Base-by-base conservation (phyloP, 805 yeast species). In the Candida ovalis region DNA sequence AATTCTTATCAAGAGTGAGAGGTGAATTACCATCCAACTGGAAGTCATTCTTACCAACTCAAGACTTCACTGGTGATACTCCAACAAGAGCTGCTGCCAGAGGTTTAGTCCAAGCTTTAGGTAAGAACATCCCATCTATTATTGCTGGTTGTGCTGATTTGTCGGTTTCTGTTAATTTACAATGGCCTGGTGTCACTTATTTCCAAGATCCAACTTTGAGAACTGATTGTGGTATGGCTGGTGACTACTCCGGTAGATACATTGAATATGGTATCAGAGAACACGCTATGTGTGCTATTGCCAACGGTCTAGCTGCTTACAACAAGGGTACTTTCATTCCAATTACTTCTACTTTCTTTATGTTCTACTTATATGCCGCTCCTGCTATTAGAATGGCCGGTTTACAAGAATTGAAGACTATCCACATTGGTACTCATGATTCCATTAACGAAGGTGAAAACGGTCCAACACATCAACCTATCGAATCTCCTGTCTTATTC, bases 101-200 rank as follows among this genome's bases (percentile, higher is more conserved):
- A 78, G 78, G 76, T 58, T 88, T 85, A 38, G 76, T 92, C 74
- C 76, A 63, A 77, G 75, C 43, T 77, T 60, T 45, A 54, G 92
- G 52, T 97, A 97, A 47, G 96, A 89, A 78, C 74, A 52, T 52
- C 32, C 48, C 44, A 25, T 35, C 44, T 12, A 49, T 92, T 54
- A 74, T 92, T 65, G 97, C 97, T 73, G 99, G 99, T 63, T 91
- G 97, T 58, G 99, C 99, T 48, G 99, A 92, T 75, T 81, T 92
- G 74, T 92, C 98, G 50, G 95, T 95, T 57, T 92, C 98, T 19
- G 60, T 56, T 47, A 92, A 92, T 80, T 79, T 89, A 75, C 92
- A 97, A 77, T 81, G 92, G 78, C 71, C 80, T 61, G 86, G 76
- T 54, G 88, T 91, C 54, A 81, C 80, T 56, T 96, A 91, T 72